A percentile compares a stretch with the other conserved stretches of the same genome.
These are phyloP conservation scores for Polytrichum commune DNA, from an alignment of 225 moss, liverwort and hornwort genomes.

Conservation along the genomic window DNA sequence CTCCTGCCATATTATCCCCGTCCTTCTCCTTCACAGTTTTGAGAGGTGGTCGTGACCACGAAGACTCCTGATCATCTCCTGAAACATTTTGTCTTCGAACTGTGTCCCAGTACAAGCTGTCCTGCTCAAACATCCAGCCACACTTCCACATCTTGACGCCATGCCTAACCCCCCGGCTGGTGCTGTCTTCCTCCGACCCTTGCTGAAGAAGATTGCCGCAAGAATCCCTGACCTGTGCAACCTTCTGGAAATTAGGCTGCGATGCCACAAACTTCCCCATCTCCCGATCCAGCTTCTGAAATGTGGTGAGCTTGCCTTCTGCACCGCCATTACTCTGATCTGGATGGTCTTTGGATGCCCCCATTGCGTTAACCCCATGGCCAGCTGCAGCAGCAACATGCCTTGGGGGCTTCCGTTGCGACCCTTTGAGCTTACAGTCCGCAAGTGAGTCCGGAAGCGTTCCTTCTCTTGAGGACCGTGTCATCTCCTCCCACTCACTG, in stretches of 20 bases:
- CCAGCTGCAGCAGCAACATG: slow-evolving; percentile 15
- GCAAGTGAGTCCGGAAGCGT: slow-evolving; percentile 11
- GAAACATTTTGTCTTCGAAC: slow-evolving; percentile 37
- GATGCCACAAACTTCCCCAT: slow-evolving; percentile 46
- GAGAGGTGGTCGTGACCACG: slow-evolving; percentile 3
- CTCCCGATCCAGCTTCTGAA: slow-evolving; percentile 56
- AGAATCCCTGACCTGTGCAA: neutral
- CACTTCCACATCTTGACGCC: slow-evolving; percentile 52
- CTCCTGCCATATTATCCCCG: neutral
- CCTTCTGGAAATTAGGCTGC: slow-evolving; percentile 11
- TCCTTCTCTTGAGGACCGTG: slow-evolving; percentile 27
- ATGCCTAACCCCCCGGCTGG: slow-evolving; percentile 45
- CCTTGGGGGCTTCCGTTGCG: slow-evolving; percentile 47
- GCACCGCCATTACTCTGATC: slow-evolving; percentile 16
- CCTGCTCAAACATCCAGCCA: slow-evolving; percentile 62
- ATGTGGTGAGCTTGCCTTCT: slow-evolving; percentile 22
- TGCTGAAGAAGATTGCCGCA: slow-evolving; percentile 3
- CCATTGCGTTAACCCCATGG: no score
- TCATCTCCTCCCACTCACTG: slow-evolving; percentile 6
- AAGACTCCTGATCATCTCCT: slow-evolving; percentile 12
- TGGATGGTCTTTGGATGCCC: slow-evolving; percentile 12
- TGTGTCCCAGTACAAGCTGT: slow-evolving; percentile 59
- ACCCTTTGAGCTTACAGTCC: slow-evolving; percentile 5
- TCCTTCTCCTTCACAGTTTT: slow-evolving; percentile 5
- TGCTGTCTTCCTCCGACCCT: slow-evolving; percentile 44